A percentile compares a stretch with the other conserved stretches of the same genome.
phyloP scores from a whole-genome alignment of 2,329 filamentous ascomycete species.

The Aplosporella prunicola region DNA sequence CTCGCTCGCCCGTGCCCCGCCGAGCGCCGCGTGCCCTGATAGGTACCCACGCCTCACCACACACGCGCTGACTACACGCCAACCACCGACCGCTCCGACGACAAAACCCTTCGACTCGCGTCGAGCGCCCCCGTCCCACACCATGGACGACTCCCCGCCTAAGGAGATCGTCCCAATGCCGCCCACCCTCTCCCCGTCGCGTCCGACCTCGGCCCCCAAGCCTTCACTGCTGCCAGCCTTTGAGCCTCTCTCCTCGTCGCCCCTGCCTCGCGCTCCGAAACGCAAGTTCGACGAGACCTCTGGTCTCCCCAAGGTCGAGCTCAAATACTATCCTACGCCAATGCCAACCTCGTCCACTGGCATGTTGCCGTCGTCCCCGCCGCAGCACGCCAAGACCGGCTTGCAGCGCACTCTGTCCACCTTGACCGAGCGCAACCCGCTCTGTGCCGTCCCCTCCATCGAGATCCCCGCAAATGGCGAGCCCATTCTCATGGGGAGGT shows the following conservation, averaged over 20 bases:
- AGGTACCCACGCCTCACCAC: conserved; percentile 18
- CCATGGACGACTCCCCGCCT: conserved; percentile 25
- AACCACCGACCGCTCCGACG: conserved; percentile 6
- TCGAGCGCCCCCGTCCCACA: conserved; percentile 15
- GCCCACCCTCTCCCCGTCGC: conserved; percentile 18
- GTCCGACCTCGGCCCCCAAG: conserved; percentile 35
- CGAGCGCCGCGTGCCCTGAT: conserved; percentile 17
- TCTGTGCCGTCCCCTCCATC: conserved; percentile 74
- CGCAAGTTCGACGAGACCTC: conserved; percentile 48
- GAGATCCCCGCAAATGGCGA: conserved; percentile 76
- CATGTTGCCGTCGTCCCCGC: conserved; percentile 74
- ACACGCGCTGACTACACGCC: conserved; percentile 11
- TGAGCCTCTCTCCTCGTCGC: conserved; percentile 70
- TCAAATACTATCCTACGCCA: conserved; percentile 78
- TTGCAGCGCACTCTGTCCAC: conserved; percentile 53
- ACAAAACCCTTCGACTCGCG: conserved; percentile 23
- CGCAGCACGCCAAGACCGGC: conserved; percentile 40
- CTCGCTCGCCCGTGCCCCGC: conserved; percentile 16
- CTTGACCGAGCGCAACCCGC: conserved; percentile 69
- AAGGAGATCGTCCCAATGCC: conserved; percentile 20
- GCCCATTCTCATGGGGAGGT: conserved; percentile 76
- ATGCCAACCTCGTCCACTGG: conserved; percentile 89
- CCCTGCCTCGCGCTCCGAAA: conserved; percentile 59
- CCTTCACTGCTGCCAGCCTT: conserved; percentile 68
- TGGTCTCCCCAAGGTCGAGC: conserved; percentile 39